Conservation (phyloP, 2,329 filamentous ascomycete species). For the Alternaria dauci region DNA sequence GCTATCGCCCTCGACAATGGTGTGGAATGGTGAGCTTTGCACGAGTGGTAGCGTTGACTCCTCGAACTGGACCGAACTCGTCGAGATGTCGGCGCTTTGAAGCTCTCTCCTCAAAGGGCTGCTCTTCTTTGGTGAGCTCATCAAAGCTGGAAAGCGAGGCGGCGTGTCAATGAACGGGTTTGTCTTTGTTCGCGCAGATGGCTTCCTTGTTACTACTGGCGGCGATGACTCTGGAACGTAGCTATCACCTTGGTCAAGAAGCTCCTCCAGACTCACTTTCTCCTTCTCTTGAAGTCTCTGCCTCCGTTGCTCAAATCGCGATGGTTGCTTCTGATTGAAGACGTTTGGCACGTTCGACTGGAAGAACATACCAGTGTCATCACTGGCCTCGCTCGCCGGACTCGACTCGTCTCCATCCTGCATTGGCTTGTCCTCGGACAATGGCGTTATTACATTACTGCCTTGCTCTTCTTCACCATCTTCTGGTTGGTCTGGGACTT, state of each 20-base stretch:
- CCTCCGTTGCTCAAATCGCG: slow-evolving; percentile 28
- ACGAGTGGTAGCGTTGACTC: slow-evolving; percentile 42
- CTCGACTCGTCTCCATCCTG: slow-evolving; percentile 23
- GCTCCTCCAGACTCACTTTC: slow-evolving; percentile 42
- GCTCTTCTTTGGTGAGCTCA: slow-evolving; percentile 43
- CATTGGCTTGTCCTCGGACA: slow-evolving; percentile 14
- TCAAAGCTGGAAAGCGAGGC: slow-evolving; percentile 37
- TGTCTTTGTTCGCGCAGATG: slow-evolving; percentile 22
- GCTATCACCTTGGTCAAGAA: slow-evolving; percentile 45
- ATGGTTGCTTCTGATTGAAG: slow-evolving; percentile 34
- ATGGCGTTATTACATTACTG: slow-evolving; percentile 16
- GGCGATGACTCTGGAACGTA: slow-evolving; percentile 44
- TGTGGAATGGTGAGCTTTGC: slow-evolving; percentile 48
- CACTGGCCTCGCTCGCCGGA: slow-evolving; percentile 39
- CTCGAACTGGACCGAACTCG: slow-evolving; percentile 27
- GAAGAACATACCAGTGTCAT: slow-evolving; percentile 52
- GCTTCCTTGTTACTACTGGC: slow-evolving; percentile 27
- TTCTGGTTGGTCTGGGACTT: neutral
- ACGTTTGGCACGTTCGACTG: slow-evolving; percentile 41
- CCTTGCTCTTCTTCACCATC: slow-evolving; percentile 26
- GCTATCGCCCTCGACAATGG: slow-evolving; percentile 37
- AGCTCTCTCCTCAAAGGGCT: slow-evolving; percentile 48
- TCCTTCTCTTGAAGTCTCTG: slow-evolving; percentile 32
- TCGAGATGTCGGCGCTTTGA: slow-evolving; percentile 36
- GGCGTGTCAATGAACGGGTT: slow-evolving; percentile 47